Evolutionary conservation across 768 basidiomycete species (phyloP), one percentile per base, ranked within the genome.

Genomic region (Psilocybe tampanensis): DNA sequence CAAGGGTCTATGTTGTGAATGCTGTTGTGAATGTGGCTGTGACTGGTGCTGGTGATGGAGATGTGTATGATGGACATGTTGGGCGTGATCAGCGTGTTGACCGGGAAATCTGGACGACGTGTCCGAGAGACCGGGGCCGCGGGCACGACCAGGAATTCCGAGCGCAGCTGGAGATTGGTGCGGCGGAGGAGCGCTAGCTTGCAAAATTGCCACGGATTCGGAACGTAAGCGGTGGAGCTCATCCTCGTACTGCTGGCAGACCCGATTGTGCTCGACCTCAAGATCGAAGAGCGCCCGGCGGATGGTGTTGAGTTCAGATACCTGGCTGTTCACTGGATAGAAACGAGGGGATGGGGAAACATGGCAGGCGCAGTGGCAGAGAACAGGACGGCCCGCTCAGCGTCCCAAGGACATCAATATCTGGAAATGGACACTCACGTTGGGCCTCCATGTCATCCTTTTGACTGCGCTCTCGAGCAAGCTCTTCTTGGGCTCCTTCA

Each of bases 401-500:
- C 36, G 36, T 13, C 36, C 36, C 36, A 39, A 39, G 36, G 6
- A 39, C 36, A 39, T 39, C 36, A 13, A 39, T 39, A 39, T 15
- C 12, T 18, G 34, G 51, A 39, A 39, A 55, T 33, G 44, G 33
- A n/a, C 19, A 74, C 85, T 61, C 60, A 92, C 94, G 81, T 78
- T 90, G 90, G 3, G 75, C 78, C 72, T 94, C 92, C 69, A 85
- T 89, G 55, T 94, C 94, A 62, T 94, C 92, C 34, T 89, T 75
- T 71, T 94, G 86, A 26, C 72, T 78, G 56, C 89, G 83, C 60
- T 87, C 73, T n/a, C 79, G 67, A 24, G 74, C 76, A 48, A 85
- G 75, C 66, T 95, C 92, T 23, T 79, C 73, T 3, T 84, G 71
- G 44, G 93, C 72, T 54, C 75, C 73, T 33, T 95, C 92, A 63